Percentiles rank a stretch among this genome's conserved stretches.
phyloP scores from a whole-genome alignment of 306 rosid species.

The Sphenostylis stenocarpa region DNA sequence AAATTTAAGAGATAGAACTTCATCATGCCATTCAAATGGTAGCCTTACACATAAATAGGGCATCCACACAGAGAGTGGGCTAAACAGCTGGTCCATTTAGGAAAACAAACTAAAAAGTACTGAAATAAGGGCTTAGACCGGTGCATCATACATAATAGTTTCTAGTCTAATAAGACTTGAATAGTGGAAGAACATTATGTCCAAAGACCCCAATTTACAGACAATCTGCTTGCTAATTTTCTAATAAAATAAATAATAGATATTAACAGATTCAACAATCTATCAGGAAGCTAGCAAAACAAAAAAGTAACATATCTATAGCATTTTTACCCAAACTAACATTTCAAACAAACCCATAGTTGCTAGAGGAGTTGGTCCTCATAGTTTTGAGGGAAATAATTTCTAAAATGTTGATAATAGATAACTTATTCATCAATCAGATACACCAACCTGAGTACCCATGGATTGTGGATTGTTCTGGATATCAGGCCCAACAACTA shows the following conservation, averaged over 20 bases:
- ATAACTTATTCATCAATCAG: slow-evolving; percentile 9
- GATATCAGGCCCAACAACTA: slow-evolving; percentile 76
- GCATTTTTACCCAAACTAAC: slow-evolving; percentile 2
- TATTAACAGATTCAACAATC: not conserved
- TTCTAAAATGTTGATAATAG: not conserved
- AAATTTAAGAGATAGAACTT: too few species aligned
- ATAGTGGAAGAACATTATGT: too few species aligned
- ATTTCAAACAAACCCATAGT: not conserved
- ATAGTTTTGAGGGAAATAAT: not conserved
- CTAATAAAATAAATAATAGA: not conserved
- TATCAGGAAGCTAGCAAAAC: not conserved
- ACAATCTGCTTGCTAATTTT: not conserved
- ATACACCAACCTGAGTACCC: slow-evolving; percentile 67
- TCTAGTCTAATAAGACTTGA: too few species aligned
- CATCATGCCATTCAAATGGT: too few species aligned
- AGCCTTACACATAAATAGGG: too few species aligned
- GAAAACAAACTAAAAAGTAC: too few species aligned
- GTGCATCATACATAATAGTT: too few species aligned
- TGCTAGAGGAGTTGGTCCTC: too few species aligned
- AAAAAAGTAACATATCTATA: not conserved
- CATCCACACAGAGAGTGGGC: too few species aligned
- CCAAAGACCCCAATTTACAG: not conserved
- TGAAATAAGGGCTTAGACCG: too few species aligned
- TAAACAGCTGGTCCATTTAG: too few species aligned
- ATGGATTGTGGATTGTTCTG: slow-evolving; percentile 63